phyloP scores from a whole-genome alignment of 768 basidiomycete species.

The Lactifluus subvellereus region DNA sequence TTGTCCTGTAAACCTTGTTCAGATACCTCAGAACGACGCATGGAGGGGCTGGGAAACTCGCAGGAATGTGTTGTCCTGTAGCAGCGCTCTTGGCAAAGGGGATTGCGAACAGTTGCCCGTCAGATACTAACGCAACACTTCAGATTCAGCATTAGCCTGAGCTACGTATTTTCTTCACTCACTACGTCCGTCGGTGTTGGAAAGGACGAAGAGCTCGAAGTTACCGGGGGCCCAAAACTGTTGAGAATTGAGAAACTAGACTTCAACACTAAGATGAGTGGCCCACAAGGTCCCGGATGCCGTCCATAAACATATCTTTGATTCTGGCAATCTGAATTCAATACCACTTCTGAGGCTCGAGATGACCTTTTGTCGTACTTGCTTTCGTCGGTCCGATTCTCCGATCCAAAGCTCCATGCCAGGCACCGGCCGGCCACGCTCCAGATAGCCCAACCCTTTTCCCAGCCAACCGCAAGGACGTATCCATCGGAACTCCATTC shows the following conservation, averaged over 20 bases:
- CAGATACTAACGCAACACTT: slow-evolving; percentile 37
- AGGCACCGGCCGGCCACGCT: slow-evolving; percentile 85
- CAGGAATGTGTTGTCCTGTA: slow-evolving; percentile 86
- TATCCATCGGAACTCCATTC: slow-evolving; percentile 97
- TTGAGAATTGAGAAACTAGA: slow-evolving; percentile 2
- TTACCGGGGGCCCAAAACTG: slow-evolving; percentile 96
- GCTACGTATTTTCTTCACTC: slow-evolving; percentile 21
- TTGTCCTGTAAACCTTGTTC: slow-evolving; percentile 61
- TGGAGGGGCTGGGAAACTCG: slow-evolving; percentile 34
- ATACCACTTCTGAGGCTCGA: slow-evolving; percentile 13
- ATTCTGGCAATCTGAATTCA: slow-evolving; percentile 36
- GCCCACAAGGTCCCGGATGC: slow-evolving; percentile 66
- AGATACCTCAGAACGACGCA: slow-evolving; percentile 5
- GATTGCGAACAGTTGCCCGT: slow-evolving; percentile 74
- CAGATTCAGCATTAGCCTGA: not conserved
- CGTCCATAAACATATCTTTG: slow-evolving; percentile 83
- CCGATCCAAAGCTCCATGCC: slow-evolving; percentile 68
- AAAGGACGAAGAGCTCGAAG: slow-evolving; percentile 77
- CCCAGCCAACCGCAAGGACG: slow-evolving; percentile 90
- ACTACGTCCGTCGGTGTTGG: slow-evolving; percentile 51
- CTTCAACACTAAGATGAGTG: not conserved
- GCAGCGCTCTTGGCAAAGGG: slow-evolving; percentile 96
- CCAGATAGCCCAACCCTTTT: slow-evolving; percentile 84
- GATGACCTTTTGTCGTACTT: slow-evolving; percentile 32
- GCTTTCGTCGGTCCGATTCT: slow-evolving; percentile 51